Percentiles rank a stretch among this genome's conserved stretches.
phyloP scores from a whole-genome alignment of 75 land plant genomes.

The Larix kaempferi region DNA sequence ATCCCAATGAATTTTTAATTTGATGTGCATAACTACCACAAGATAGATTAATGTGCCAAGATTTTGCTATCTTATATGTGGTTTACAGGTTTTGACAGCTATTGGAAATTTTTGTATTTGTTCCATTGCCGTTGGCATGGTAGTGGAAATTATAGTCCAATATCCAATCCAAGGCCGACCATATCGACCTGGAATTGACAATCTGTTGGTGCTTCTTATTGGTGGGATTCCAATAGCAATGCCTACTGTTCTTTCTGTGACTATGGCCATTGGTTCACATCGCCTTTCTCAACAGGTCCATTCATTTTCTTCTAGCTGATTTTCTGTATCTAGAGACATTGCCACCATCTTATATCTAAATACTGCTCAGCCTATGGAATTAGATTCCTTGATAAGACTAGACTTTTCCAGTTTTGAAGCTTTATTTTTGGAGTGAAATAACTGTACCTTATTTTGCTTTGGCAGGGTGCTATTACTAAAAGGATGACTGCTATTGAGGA shows the following conservation, averaged over 20 bases:
- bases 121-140: conserved; percentile 71
- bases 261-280: conserved; percentile 96
- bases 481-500: conserved; percentile 97
- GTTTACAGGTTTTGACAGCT: conserved; percentile 63
- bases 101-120: conserved; percentile 90
- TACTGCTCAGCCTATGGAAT: neutral
- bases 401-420: neutral
- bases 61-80: neutral
- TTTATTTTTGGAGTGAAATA: neutral
- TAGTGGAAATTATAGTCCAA: conserved; percentile 80
- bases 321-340: neutral
- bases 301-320: neutral
- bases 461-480: conserved; percentile 92
- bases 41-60: neutral
- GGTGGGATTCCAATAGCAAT: conserved; percentile 96
- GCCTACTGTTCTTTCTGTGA: conserved; percentile 92
- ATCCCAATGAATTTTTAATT: neutral
- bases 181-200: conserved; percentile 87
- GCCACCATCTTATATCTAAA: neutral
- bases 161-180: conserved; percentile 67
- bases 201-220: conserved; percentile 81
- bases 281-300: conserved; percentile 58
- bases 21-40: neutral
- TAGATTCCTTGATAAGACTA: neutral
- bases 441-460: neutral